Conservation (phyloP, 306 rosid species). For the Phaseolus lunatus region DNA sequence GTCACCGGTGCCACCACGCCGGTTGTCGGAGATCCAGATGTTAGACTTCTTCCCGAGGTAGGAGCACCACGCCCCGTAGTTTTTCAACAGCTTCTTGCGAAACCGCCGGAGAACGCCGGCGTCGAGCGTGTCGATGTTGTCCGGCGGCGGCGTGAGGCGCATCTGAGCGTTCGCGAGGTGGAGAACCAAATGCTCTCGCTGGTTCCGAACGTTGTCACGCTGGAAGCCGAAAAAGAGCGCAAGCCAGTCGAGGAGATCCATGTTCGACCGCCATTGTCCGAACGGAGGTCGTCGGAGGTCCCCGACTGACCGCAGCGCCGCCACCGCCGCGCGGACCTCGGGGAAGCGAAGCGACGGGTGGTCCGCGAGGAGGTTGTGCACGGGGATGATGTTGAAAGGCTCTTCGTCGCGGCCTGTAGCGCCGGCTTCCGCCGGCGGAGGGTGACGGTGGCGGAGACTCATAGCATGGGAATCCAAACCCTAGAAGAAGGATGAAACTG, state of each 20-base stretch:
- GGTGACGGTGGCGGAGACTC: conserved; percentile 54
- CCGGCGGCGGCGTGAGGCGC: conserved; percentile 94
- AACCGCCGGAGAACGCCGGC: conserved; percentile 73
- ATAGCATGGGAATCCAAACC: conserved; percentile 53
- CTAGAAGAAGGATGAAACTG: background rate
- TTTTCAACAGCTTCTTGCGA: conserved; percentile 75
- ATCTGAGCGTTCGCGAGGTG: conserved; percentile 97
- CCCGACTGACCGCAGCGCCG: conserved; percentile 71
- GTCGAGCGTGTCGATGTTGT: conserved; percentile 82
- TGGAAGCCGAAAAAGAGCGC: conserved; percentile 89
- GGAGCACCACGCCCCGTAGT: conserved; percentile 86
- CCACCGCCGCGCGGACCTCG: conserved; percentile 86
- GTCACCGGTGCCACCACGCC: conserved; percentile 53
- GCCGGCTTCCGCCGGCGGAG: background rate
- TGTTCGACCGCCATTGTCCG: conserved; percentile 66
- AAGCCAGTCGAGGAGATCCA: conserved; percentile 95
- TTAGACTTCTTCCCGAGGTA: conserved; percentile 86
- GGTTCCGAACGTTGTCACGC: conserved; percentile 85
- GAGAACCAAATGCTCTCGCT: conserved; percentile 93
- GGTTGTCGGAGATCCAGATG: conserved; percentile 85
- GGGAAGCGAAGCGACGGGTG: conserved; percentile 92
- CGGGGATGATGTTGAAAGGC: conserved; percentile 82
- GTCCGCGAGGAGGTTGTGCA: conserved; percentile 85
- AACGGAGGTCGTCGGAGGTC: conserved; percentile 79
- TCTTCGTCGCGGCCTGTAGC: conserved; percentile 53